These are phyloP conservation scores for Penicillium oxalicum DNA, from an alignment of 2,329 filamentous ascomycete genomes.

Conservation along the genomic window DNA sequence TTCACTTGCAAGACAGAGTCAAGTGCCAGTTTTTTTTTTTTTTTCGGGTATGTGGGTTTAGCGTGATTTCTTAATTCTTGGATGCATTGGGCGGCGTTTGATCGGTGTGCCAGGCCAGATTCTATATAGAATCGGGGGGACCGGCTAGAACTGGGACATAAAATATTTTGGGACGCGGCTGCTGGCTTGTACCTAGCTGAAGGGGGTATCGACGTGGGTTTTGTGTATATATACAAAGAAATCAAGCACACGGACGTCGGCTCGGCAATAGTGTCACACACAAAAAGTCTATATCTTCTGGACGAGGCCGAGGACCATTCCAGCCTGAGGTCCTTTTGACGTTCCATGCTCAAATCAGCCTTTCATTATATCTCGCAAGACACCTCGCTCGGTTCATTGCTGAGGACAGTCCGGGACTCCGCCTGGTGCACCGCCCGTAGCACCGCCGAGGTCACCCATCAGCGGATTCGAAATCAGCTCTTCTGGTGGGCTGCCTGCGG, in stretches of 20 bases:
- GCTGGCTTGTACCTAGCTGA: constrained; percentile 10
- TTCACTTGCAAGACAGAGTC: too few relatives aligned
- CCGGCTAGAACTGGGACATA: too few relatives aligned
- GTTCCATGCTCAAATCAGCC: neutral
- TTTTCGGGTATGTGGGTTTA: neutral
- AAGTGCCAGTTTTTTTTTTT: neutral
- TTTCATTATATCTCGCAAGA: neutral
- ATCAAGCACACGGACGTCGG: constrained; percentile 10
- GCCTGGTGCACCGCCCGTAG: constrained; percentile 53
- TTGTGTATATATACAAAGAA: constrained; percentile 25
- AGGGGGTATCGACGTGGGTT: constrained; percentile 28
- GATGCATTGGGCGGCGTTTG: constrained; percentile 14
- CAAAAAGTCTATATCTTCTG: too few relatives aligned
- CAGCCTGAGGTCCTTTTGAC: neutral
- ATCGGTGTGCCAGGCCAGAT: neutral
- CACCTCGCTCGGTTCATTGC: constrained; percentile 41
- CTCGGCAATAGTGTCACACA: neutral
- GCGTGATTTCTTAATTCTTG: constrained; percentile 2
- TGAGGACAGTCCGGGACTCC: constrained; percentile 57
- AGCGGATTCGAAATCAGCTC: constrained; percentile 63
- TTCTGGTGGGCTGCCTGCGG: constrained; percentile 78
- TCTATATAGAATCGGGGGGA: neutral
- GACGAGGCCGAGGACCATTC: too few relatives aligned
- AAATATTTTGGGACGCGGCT: too few relatives aligned
- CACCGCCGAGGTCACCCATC: constrained; percentile 72